Evolutionary conservation across 139 green algal species (phyloP).

Genomic region (Chlamydomonas eustigma): DNA sequence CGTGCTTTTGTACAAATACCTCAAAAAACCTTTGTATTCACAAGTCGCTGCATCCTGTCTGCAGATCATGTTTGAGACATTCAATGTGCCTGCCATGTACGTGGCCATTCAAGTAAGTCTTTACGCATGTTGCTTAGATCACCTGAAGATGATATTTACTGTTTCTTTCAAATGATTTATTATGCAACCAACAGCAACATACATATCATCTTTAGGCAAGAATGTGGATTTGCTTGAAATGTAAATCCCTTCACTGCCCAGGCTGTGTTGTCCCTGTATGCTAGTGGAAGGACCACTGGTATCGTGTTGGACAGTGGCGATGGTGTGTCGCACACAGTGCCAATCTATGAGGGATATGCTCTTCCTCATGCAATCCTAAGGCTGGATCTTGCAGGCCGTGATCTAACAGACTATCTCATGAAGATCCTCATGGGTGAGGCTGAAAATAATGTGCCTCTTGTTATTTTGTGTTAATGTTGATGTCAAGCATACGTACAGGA

Average conservation of each 20-base stretch:
- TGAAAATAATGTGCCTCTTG: no score
- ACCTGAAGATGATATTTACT: no score
- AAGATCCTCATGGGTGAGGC: slow-evolving; percentile 81
- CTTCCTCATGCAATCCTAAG: slow-evolving; percentile 87
- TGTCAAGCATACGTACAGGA: no score
- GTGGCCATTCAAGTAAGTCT: slow-evolving; percentile 77
- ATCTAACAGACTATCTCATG: slow-evolving; percentile 97
- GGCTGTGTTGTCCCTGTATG: slow-evolving; percentile 98
- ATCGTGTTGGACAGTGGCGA: slow-evolving; percentile 98
- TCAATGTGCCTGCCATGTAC: slow-evolving; percentile 96
- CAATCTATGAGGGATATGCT: slow-evolving; percentile 89
- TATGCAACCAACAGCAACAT: background rate
- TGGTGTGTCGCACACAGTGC: slow-evolving; percentile 95
- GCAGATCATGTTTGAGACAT: slow-evolving; percentile 99
- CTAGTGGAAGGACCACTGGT: slow-evolving; percentile 93
- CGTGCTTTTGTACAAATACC: background rate
- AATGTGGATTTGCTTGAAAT: background rate
- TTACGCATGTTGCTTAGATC: no score
- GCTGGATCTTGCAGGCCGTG: slow-evolving; percentile 90
- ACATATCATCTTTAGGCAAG: background rate
- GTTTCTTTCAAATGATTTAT: no score
- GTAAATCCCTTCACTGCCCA: slow-evolving; percentile 57
- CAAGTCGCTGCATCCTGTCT: no score
- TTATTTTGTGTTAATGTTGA: no score
- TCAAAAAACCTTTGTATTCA: background rate